A percentile compares a stretch with the other conserved stretches of the same genome.
phyloP scores from a whole-genome alignment of 768 basidiomycete genomes.

The Suillus cothurnatus region DNA sequence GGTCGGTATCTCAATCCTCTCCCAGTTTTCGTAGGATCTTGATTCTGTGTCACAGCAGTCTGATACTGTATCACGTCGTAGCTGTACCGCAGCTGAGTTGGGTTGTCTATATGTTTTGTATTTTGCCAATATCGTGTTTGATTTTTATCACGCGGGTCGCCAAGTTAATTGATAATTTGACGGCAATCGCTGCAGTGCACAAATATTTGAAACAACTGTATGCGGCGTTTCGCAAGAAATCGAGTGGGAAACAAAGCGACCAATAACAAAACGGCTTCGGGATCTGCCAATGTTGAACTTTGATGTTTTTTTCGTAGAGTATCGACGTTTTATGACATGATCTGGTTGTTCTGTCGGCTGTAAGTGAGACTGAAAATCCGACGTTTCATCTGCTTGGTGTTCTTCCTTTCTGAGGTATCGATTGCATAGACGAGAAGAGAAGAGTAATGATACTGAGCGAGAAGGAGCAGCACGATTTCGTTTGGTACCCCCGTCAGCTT shows the following conservation, averaged over 20 bases:
- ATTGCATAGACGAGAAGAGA: not conserved
- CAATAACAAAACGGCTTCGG: not conserved
- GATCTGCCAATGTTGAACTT: constrained; percentile 7
- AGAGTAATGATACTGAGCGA: not conserved
- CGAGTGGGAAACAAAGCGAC: not conserved
- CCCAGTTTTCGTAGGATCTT: not conserved
- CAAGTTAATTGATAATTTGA: not conserved
- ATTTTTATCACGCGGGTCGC: not conserved
- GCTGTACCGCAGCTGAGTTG: not conserved
- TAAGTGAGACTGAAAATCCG: constrained; percentile 18
- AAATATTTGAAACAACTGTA: constrained; percentile 45
- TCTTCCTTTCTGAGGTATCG: not conserved
- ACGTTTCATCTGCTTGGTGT: not conserved
- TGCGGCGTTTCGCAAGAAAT: constrained; percentile 49
- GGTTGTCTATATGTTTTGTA: not conserved
- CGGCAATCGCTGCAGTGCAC: not conserved
- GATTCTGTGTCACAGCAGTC: not conserved
- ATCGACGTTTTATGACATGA: constrained; percentile 20
- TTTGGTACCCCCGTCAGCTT: constrained; percentile 15
- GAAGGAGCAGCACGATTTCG: not conserved
- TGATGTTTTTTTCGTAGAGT: constrained; percentile 8
- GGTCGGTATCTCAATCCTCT: not conserved
- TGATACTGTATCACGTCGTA: not conserved
- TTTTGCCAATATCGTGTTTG: not conserved
- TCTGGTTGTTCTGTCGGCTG: constrained; percentile 24